Percentiles rank a stretch among this genome's conserved stretches.
Conservation (phyloP, 2,329 filamentous ascomycete species). For the Diatrype stigma region DNA sequence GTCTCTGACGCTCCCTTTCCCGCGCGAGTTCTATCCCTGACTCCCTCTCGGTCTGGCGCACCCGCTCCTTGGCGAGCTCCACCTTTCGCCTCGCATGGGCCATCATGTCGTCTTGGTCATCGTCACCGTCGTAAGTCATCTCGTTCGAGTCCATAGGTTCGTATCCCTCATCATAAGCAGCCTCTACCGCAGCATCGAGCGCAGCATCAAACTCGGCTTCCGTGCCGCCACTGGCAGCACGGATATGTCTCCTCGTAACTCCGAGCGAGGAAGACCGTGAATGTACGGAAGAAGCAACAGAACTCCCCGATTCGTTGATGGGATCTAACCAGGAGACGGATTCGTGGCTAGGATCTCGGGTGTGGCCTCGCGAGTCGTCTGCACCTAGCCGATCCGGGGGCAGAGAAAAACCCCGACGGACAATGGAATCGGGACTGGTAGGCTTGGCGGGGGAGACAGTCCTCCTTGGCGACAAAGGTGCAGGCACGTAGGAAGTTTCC, state of each 20-base stretch:
- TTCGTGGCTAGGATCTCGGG: constrained; percentile 65
- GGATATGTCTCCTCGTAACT: constrained; percentile 65
- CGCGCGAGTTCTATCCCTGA: constrained; percentile 56
- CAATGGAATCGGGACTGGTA: constrained; percentile 28
- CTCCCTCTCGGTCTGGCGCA: constrained; percentile 70
- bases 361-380: constrained; percentile 34
- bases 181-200: constrained; percentile 90
- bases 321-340: constrained; percentile 92
- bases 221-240: constrained; percentile 64
- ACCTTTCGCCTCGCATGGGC: constrained; percentile 61
- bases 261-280: constrained; percentile 72
- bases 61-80: constrained; percentile 71
- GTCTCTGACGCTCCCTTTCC: constrained; percentile 52
- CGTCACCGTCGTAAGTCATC: constrained; percentile 28
- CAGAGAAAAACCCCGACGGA: constrained; percentile 34
- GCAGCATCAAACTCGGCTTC: constrained; percentile 93
- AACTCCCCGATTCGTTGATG: constrained; percentile 84
- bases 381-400: constrained; percentile 18
- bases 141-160: constrained; percentile 61
- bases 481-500: constrained; percentile 61
- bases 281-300: constrained; percentile 73
- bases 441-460: constrained; percentile 42
- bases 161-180: constrained; percentile 88
- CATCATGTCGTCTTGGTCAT: constrained; percentile 40
- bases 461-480: constrained; percentile 65